phyloP scores from a whole-genome alignment of 2,329 filamentous ascomycete genomes.

The Paecilomyces sp. region DNA sequence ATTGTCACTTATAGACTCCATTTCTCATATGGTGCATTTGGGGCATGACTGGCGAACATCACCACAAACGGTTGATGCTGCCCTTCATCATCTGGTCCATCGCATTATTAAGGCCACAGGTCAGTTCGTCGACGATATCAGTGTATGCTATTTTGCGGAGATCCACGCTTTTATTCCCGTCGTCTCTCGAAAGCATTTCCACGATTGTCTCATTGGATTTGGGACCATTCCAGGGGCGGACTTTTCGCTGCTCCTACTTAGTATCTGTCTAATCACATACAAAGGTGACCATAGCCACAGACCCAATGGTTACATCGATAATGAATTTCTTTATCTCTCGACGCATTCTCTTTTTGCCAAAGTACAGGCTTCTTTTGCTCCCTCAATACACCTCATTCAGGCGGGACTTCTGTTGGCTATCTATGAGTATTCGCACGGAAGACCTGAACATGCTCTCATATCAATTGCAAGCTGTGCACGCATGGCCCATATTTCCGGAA shows the following conservation, averaged over 20 bases:
- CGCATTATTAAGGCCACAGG: slow-evolving; percentile 8
- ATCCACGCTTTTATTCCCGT: slow-evolving; percentile 18
- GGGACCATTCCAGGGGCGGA: slow-evolving; percentile 8
- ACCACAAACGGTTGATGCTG: background rate
- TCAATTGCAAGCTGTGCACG: slow-evolving; percentile 16
- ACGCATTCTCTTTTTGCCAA: slow-evolving; percentile 17
- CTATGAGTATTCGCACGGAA: slow-evolving; percentile 18
- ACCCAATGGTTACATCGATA: background rate
- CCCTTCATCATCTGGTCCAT: background rate
- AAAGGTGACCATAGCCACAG: background rate
- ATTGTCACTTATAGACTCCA: too few relatives aligned
- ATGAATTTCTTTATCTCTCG: slow-evolving; percentile 10
- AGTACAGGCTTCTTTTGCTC: slow-evolving; percentile 11
- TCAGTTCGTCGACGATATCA: slow-evolving; percentile 17
- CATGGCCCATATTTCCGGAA: slow-evolving; percentile 14
- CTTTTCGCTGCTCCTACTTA: slow-evolving; percentile 18
- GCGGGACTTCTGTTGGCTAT: slow-evolving; percentile 17
- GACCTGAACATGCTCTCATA: slow-evolving; percentile 13
- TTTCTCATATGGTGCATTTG: too few relatives aligned
- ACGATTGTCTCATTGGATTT: slow-evolving; percentile 12
- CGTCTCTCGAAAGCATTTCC: slow-evolving; percentile 19
- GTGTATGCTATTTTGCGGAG: slow-evolving; percentile 18
- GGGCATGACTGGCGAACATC: background rate
- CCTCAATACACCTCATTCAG: slow-evolving; percentile 17
- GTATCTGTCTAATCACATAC: slow-evolving; percentile 14